Conservation (phyloP, 768 basidiomycete genomes). For the Boletus vinaceobasis region DNA sequence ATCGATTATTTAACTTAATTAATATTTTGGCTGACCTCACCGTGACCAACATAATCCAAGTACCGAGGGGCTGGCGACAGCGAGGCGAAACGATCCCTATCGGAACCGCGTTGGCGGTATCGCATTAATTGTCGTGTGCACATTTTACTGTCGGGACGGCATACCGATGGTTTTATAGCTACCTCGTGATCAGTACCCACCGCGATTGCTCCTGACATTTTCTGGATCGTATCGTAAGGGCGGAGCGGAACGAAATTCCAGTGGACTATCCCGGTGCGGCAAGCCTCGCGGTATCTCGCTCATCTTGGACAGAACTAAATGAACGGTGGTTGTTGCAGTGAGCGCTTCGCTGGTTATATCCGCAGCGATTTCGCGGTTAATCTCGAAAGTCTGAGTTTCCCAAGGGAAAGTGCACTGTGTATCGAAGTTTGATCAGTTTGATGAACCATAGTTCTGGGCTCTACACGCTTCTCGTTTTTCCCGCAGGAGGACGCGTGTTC, state of each 20-base stretch:
- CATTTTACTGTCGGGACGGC: conserved; percentile 21
- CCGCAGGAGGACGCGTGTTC: conserved; percentile 20
- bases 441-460: conserved; percentile 19
- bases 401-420: conserved; percentile 16
- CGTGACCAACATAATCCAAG: no score
- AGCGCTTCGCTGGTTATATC: conserved; percentile 6
- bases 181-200: conserved; percentile 2
- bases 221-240: neutral
- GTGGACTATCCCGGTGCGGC: neutral
- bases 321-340: neutral
- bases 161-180: conserved; percentile 19
- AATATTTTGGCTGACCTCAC: neutral
- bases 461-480: conserved; percentile 10
- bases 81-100: conserved; percentile 21
- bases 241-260: conserved; percentile 15
- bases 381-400: conserved; percentile 22
- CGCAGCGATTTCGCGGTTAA: conserved; percentile 20
- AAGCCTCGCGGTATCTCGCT: conserved; percentile 2
- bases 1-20: neutral
- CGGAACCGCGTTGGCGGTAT: conserved; percentile 7
- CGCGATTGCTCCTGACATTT: conserved; percentile 3
- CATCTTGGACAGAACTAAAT: neutral
- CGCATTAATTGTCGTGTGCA: conserved; percentile 9
- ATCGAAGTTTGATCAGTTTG: conserved; percentile 20
- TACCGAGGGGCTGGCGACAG: conserved; percentile 12